A percentile compares a stretch with the other conserved stretches of the same genome.
Conservation (phyloP, 179 eudicot species). For the Carnegiea gigantea region DNA sequence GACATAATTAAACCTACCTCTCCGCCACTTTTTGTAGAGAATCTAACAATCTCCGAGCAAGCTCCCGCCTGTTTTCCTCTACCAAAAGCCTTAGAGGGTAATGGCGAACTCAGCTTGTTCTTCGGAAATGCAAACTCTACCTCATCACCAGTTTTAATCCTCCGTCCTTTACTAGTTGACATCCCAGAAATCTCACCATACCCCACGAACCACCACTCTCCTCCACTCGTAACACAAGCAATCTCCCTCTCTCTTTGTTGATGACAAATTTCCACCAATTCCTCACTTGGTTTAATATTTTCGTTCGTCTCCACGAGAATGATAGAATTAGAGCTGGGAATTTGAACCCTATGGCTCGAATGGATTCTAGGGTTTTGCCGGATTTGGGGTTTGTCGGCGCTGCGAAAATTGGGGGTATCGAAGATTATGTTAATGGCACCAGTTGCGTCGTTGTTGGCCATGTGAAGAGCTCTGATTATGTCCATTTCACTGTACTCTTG, state of each 20-base stretch:
- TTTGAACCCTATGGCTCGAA: constrained; percentile 19
- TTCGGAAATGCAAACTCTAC: constrained; percentile 70
- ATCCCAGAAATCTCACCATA: constrained; percentile 62
- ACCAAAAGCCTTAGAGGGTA: constrained; percentile 58
- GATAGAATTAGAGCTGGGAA: constrained; percentile 21
- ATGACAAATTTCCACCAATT: constrained; percentile 11
- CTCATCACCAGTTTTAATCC: constrained; percentile 61
- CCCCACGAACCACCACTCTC: constrained; percentile 87
- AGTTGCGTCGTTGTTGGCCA: constrained; percentile 82
- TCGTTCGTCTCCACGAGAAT: constrained; percentile 20
- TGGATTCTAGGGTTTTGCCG: constrained; percentile 36
- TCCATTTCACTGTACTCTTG: constrained; percentile 79
- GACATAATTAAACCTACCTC: constrained; percentile 50
- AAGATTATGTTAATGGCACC: constrained; percentile 91
- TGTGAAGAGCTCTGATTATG: constrained; percentile 84
- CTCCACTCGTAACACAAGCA: constrained; percentile 25
- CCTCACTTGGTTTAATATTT: constrained; percentile 8
- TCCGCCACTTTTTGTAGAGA: constrained; percentile 65
- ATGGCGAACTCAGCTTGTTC: constrained; percentile 32
- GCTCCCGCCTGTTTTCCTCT: constrained; percentile 50
- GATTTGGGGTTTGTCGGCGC: constrained; percentile 21
- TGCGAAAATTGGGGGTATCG: constrained; percentile 63
- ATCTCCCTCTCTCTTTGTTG: constrained; percentile 26
- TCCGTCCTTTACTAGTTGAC: constrained; percentile 88
- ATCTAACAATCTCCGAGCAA: constrained; percentile 87